Evolutionary conservation across 495 filamentous ascomycete species (phyloP).

Genomic region (Neurospora sp.): DNA sequence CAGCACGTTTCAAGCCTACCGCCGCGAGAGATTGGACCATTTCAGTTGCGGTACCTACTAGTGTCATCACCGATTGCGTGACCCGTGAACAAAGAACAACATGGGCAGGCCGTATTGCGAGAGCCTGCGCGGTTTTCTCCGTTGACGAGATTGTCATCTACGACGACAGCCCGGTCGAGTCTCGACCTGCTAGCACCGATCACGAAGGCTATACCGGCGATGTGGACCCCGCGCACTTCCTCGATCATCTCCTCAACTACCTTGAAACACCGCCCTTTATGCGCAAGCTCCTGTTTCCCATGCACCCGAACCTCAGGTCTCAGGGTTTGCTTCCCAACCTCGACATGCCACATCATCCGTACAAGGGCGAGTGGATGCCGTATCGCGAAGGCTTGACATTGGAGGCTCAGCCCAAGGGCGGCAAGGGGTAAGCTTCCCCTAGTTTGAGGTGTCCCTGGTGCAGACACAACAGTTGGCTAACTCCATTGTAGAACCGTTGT

Average conservation of each 20-base stretch:
- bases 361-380: conserved; percentile 52
- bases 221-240: conserved; percentile 56
- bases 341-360: conserved; percentile 69
- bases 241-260: conserved; percentile 62
- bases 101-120: conserved; percentile 58
- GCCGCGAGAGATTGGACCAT: conserved; percentile 36
- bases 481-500: conserved; percentile 36
- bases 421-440: conserved; percentile 21
- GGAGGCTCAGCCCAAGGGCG: conserved; percentile 20
- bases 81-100: conserved; percentile 55
- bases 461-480: background rate
- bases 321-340: conserved; percentile 59
- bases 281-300: conserved; percentile 53
- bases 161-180: conserved; percentile 43
- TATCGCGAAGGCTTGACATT: conserved; percentile 64
- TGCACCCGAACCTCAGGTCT: conserved; percentile 57
- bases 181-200: conserved; percentile 30
- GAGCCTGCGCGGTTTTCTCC: conserved; percentile 63
- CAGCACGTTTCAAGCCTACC: conserved; percentile 26
- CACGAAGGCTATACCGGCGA: conserved; percentile 50
- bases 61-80: conserved; percentile 34
- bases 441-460: background rate
- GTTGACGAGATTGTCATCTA: conserved; percentile 72
- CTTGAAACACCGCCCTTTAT: conserved; percentile 70
- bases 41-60: conserved; percentile 38